Evolutionary conservation across 2,329 filamentous ascomycete species (phyloP), one percentile per base, ranked within the genome.

Genomic region (Botrytis cinerea): DNA sequence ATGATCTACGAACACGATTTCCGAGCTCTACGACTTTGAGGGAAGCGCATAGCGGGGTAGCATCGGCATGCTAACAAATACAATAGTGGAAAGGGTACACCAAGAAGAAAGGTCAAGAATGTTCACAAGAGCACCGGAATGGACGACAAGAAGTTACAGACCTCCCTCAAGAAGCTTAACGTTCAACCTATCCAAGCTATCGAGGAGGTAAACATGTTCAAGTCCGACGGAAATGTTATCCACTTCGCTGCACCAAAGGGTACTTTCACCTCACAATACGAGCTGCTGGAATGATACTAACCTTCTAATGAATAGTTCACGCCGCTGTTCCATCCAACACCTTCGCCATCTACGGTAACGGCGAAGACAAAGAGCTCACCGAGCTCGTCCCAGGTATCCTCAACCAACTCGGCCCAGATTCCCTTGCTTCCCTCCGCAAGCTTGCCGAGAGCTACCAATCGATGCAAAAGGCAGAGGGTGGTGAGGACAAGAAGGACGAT

Each of bases 201-300:
- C 82, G 96, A 99, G 91, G 96, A 99, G 89, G 96, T 99, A 85
- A 99, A 99, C 92, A 99, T 99, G 96, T 99, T 99, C 92, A 99
- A 99, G 93, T 92, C 93, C 84, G 96, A 99, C 84, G 96, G 96
- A 85, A 99, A 99, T 85, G 96, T 99, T 85, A 98, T 99, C 83
- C 96, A 99, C 90, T 99, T 99, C 84, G 92, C 94, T 81, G 93
- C 93, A 82, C 96, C 96, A 81, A 98, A 98, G 89, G 96, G 96
- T 98, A 78, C 59, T 71, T 66, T 48, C 32, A 69, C 48, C 63
- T 43, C 70, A 20, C 35, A 61, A 66, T 48, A 2, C 28, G 51
- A 69, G 51, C 73, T 72, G 45, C 32, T 28, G 14, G 48, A 32
- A 4, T 9, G 8, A 57, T 43, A 45, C 32, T 71, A 67, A 28